These are phyloP conservation scores for Salix brachista DNA, from an alignment of 345 rosid species.

Conservation along the genomic window DNA sequence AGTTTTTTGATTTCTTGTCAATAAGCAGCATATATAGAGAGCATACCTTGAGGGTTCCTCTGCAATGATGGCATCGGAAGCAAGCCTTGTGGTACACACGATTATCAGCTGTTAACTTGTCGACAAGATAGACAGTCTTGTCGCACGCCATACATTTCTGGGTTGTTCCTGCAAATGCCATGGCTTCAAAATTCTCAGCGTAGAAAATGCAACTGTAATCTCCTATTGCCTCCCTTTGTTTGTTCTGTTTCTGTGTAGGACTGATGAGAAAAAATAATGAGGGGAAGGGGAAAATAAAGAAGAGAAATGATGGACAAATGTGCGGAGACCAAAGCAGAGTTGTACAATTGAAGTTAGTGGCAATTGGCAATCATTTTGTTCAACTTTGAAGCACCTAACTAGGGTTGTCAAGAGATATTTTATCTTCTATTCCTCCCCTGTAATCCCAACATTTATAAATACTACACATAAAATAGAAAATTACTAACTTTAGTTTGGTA, in stretches of 20 bases:
- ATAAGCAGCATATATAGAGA: background rate
- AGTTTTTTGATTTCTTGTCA: background rate
- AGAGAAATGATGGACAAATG: slow-evolving; percentile 10
- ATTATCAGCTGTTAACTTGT: slow-evolving; percentile 95
- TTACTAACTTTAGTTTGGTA: background rate
- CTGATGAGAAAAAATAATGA: background rate
- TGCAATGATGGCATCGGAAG: slow-evolving; percentile 99
- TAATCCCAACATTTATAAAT: background rate
- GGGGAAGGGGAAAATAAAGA: slow-evolving; percentile 20
- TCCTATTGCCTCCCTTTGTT: background rate
- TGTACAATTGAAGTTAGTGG: slow-evolving; percentile 41
- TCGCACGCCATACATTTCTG: slow-evolving; percentile 99
- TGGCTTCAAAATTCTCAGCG: slow-evolving; percentile 18
- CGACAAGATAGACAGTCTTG: slow-evolving; percentile 93
- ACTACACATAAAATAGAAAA: background rate
- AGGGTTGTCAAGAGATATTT: slow-evolving; percentile 17
- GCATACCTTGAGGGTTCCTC: slow-evolving; percentile 90
- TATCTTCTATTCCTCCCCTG: background rate
- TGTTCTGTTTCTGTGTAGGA: background rate
- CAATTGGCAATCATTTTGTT: slow-evolving; percentile 30
- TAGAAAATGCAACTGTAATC: background rate
- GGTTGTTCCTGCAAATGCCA: slow-evolving; percentile 99
- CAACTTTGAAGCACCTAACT: slow-evolving; percentile 30
- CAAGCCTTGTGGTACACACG: slow-evolving; percentile 88
- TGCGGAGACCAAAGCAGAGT: slow-evolving; percentile 29